These are phyloP conservation scores for Aegilops bicornis DNA, from an alignment of 176 grass and related monocot genomes.

Conservation along the genomic window DNA sequence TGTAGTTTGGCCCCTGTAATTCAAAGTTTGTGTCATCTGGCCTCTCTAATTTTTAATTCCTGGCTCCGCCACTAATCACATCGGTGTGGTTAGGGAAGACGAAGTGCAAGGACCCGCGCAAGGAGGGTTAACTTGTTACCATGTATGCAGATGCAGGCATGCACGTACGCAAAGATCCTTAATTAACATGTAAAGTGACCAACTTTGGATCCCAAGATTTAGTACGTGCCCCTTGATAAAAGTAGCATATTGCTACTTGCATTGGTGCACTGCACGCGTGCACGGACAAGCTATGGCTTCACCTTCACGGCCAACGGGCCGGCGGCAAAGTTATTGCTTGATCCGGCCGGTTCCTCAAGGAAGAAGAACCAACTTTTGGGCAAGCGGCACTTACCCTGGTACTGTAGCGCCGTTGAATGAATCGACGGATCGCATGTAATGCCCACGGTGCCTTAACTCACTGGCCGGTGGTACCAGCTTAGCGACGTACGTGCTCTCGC, in stretches of 20 bases:
- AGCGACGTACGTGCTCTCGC: background rate
- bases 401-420: constrained; percentile 3
- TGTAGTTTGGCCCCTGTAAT: too few relatives aligned
- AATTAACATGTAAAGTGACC: background rate
- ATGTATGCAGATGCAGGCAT: too few relatives aligned
- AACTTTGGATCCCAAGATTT: background rate
- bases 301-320: background rate
- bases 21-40: too few relatives aligned
- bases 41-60: too few relatives aligned
- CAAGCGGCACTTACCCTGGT: background rate
- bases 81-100: too few relatives aligned
- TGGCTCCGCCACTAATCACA: too few relatives aligned
- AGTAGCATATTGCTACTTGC: background rate
- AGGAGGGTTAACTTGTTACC: too few relatives aligned
- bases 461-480: background rate
- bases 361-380: background rate
- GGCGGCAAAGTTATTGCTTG: background rate
- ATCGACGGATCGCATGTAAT: background rate
- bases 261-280: background rate
- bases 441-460: constrained; percentile 9
- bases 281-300: background rate
- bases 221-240: background rate
- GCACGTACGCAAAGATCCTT: too few relatives aligned
- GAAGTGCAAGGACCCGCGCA: too few relatives aligned
- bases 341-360: background rate